Percentiles rank a stretch among this genome's conserved stretches.
Conservation (phyloP, 768 basidiomycete genomes). For the Lactifluus rugatus region DNA sequence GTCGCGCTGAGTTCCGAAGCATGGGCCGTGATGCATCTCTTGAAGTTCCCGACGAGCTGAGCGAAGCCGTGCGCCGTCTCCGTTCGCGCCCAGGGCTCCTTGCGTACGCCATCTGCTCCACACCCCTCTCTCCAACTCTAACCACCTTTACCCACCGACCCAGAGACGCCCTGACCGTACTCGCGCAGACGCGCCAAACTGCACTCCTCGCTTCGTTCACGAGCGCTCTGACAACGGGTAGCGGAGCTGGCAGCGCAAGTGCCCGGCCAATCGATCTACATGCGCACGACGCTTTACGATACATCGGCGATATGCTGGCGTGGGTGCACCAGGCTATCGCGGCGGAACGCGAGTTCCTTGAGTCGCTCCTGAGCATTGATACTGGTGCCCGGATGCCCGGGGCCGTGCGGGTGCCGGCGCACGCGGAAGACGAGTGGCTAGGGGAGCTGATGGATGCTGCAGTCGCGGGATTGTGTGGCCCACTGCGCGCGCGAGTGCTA, state of each 20-base stretch:
- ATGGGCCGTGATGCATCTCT: conserved; percentile 65
- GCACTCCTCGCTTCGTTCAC: conserved; percentile 81
- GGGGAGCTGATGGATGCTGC: conserved; percentile 70
- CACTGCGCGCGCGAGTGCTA: conserved; percentile 84
- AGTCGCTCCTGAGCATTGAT: conserved; percentile 68
- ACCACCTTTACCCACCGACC: not conserved
- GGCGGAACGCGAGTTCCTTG: conserved; percentile 89
- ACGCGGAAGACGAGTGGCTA: conserved; percentile 71
- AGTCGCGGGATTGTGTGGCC: conserved; percentile 75
- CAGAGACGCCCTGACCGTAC: conserved; percentile 65
- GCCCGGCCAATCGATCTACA: conserved; percentile 95
- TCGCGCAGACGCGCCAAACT: conserved; percentile 75
- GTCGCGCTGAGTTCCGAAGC: conserved; percentile 74
- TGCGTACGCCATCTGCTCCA: conserved; percentile 35
- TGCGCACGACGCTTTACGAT: conserved; percentile 93
- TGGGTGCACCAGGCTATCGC: conserved; percentile 98
- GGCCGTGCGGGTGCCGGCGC: conserved; percentile 43
- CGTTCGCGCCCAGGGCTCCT: conserved; percentile 69
- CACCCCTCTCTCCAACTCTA: not conserved
- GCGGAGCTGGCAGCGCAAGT: not conserved
- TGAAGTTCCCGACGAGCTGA: conserved; percentile 55
- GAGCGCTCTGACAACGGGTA: conserved; percentile 71
- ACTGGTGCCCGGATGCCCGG: conserved; percentile 65
- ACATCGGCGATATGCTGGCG: conserved; percentile 96
- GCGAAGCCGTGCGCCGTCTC: conserved; percentile 67